Conservation (phyloP, 768 basidiomycete genomes). For the Lactarius deliciosus region DNA sequence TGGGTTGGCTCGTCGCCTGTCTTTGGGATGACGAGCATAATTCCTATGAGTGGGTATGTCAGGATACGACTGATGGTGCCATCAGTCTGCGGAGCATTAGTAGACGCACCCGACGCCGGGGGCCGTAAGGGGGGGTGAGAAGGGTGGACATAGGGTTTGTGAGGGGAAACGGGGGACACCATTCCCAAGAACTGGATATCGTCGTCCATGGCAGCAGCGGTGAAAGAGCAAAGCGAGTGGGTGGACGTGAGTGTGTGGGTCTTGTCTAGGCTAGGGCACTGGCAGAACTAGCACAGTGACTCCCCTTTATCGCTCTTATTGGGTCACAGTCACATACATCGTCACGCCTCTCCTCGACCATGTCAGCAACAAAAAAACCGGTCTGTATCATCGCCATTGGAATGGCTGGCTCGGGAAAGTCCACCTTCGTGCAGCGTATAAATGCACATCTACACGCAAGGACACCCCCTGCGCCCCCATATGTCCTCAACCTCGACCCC, state of each 20-base stretch:
- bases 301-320: constrained; percentile 25
- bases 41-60: constrained; percentile 43
- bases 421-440: constrained; percentile 93
- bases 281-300: not conserved
- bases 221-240: not conserved
- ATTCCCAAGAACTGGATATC: constrained; percentile 27
- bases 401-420: constrained; percentile 97
- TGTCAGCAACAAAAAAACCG: constrained; percentile 53
- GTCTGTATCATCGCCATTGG: constrained; percentile 88
- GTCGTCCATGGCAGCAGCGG: constrained; percentile 20
- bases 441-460: constrained; percentile 85
- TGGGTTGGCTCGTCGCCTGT: constrained; percentile 46
- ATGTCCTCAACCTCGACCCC: constrained; percentile 97
- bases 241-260: not conserved
- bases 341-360: not conserved
- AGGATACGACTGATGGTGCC: not conserved
- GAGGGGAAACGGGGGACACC: not conserved
- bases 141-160: constrained; percentile 8
- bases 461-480: constrained; percentile 69
- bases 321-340: not conserved
- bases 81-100: not conserved
- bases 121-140: constrained; percentile 16
- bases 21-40: constrained; percentile 59
- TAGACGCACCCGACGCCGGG: constrained; percentile 25
- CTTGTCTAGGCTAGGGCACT: not conserved